Conservation (phyloP, 2,329 filamentous ascomycete species). For the Esteya vermicola region DNA sequence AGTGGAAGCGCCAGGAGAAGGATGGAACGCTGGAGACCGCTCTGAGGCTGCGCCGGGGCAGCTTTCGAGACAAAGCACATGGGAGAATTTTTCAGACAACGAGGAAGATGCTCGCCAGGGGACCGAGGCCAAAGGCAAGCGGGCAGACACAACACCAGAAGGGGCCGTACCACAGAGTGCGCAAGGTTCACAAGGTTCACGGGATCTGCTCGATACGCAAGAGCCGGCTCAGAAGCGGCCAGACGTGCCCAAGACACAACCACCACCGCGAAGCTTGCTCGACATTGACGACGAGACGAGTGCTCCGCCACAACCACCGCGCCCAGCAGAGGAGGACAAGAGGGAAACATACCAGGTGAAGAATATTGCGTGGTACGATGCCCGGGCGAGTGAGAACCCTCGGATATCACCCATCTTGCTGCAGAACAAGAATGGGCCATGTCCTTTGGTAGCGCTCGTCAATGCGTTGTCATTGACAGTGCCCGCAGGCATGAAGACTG, state of each 20-base stretch:
- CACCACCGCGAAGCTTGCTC: conserved; percentile 9
- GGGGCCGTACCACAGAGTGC: background rate
- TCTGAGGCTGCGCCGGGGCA: conserved; percentile 13
- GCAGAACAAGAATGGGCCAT: conserved; percentile 90
- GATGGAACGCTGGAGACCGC: conserved; percentile 28
- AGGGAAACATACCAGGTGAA: conserved; percentile 86
- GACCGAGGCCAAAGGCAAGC: background rate
- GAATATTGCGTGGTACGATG: conserved; percentile 74
- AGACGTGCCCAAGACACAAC: conserved; percentile 8
- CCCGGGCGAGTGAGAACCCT: conserved; percentile 41
- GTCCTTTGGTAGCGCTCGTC: conserved; percentile 80
- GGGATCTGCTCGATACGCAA: too few relatives aligned
- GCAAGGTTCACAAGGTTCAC: too few relatives aligned
- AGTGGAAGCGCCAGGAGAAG: conserved; percentile 19
- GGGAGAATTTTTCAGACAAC: conserved; percentile 23
- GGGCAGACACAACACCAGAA: background rate
- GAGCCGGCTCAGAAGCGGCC: too few relatives aligned
- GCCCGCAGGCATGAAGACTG: conserved; percentile 48
- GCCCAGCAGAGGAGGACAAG: conserved; percentile 29
- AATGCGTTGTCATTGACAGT: conserved; percentile 84
- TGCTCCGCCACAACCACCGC: conserved; percentile 19
- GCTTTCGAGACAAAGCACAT: conserved; percentile 21
- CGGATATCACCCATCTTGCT: conserved; percentile 76
- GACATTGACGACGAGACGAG: conserved; percentile 10
- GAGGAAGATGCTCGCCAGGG: background rate